Evolutionary conservation across 371 early-diverging fungal species (phyloP), one percentile per base, ranked within the genome.

Genomic region (Chytridium lagenaria): DNA sequence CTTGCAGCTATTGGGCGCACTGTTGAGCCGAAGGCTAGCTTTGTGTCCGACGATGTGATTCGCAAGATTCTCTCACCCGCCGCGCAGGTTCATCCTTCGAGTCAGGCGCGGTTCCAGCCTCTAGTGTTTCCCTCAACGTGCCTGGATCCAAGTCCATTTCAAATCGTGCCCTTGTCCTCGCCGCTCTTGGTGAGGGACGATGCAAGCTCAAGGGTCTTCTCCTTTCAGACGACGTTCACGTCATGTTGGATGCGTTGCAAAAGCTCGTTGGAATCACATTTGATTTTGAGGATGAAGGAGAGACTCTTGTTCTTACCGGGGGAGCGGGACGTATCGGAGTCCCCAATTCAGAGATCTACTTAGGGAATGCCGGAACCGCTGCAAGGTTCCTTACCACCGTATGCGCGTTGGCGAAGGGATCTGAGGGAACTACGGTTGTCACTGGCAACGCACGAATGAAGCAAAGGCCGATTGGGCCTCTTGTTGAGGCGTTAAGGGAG

Each of bases 371-470:
- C 1, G 99, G 99, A 59, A 98, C 99, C 1, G 99, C 99, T 0
- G 91, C 97, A 2, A 92, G 98, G 52, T 98, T 98, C 87, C 86
- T 98, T 70, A 93, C 98, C 3, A 88, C 96, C 0, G 92, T 96
- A 26, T 90, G 91, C 59, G 90, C 94, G 33, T 84, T 97, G 61
- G 90, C 95, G 7, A 87, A 15, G 50, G 74, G 40, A 19, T 51
- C 40, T 22, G n/a, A 38, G 7, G 40, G 22, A n/a, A 57, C 74
- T 31, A 59, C 82, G 28, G 81, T 94, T 57, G 84, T 98, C 61
- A 98, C 99, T 0, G 99, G 98, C 63, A 98, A 98, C 75, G 92
- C 95, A 15, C 91, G 98, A 70, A 98, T 98, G 98, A 95, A 96
- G 83, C 93, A 94, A 83, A 89, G 98, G 50, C 98, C 98, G 7